Conservation (phyloP, 2,329 filamentous ascomycete genomes). For the Beauveria sp. region DNA sequence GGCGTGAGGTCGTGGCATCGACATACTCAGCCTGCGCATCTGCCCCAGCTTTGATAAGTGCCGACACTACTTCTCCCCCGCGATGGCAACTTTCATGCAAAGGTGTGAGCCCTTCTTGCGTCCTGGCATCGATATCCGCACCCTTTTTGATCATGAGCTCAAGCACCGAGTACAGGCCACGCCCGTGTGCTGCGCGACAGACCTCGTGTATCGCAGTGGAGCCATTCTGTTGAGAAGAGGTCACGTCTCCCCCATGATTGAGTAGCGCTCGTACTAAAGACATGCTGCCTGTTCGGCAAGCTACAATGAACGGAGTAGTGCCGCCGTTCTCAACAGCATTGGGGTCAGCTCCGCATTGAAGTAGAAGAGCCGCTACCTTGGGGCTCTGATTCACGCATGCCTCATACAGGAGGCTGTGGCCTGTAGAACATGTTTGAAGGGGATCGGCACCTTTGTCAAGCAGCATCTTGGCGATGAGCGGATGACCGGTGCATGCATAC, state of each 20-base stretch:
- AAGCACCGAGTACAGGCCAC: neutral
- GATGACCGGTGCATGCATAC: neutral
- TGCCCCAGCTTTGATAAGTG: neutral
- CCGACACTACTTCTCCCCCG: neutral
- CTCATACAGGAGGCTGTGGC: neutral
- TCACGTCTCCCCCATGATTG: neutral
- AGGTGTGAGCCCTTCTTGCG: neutral
- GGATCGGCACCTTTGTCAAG: conserved; percentile 1
- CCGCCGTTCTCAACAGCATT: neutral
- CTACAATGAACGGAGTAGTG: neutral
- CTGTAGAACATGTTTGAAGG: neutral
- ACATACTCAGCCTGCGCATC: neutral
- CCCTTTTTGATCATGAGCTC: neutral
- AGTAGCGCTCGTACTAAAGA: neutral
- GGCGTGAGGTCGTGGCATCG: neutral
- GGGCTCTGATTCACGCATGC: neutral
- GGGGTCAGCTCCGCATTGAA: neutral
- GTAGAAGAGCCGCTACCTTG: neutral
- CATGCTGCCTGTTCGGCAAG: neutral
- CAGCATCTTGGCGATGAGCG: neutral
- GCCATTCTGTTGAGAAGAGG: neutral
- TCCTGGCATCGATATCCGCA: neutral
- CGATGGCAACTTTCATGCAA: neutral
- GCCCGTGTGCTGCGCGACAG: neutral
- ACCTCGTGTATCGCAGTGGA: neutral